These are phyloP conservation scores for Phytophthora tubulina DNA, from an alignment of 352 stramenopile genomes.

Conservation along the genomic window DNA sequence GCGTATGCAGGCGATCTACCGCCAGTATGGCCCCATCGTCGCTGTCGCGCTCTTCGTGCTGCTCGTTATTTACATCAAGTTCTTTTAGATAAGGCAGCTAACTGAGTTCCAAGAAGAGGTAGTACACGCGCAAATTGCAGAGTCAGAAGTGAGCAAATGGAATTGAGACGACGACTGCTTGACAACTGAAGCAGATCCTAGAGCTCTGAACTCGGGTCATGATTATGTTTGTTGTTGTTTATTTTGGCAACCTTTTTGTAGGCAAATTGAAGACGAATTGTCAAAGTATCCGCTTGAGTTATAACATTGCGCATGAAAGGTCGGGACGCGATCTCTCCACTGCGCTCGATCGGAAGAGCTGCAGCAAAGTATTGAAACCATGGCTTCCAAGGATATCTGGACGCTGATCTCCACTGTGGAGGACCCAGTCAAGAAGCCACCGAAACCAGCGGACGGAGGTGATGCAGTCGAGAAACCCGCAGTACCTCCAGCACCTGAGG, in stretches of 20 bases:
- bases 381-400: slow-evolving; percentile 77
- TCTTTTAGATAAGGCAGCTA: slow-evolving; percentile 73
- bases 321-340: slow-evolving; percentile 30
- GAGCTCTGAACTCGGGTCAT: slow-evolving; percentile 25
- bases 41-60: slow-evolving; percentile 86
- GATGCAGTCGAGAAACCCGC: slow-evolving; percentile 33
- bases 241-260: slow-evolving; percentile 21
- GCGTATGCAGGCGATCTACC: slow-evolving; percentile 90
- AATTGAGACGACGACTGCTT: slow-evolving; percentile 14
- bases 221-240: not conserved
- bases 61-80: slow-evolving; percentile 93
- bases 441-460: slow-evolving; percentile 28
- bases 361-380: slow-evolving; percentile 18
- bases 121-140: slow-evolving; percentile 8
- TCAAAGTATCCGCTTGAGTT: slow-evolving; percentile 17
- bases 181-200: slow-evolving; percentile 13
- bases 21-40: slow-evolving; percentile 87
- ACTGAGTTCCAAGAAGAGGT: not conserved
- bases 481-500: slow-evolving; percentile 43
- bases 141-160: slow-evolving; percentile 18
- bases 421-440: slow-evolving; percentile 36
- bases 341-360: slow-evolving; percentile 9
- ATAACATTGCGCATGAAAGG: slow-evolving; percentile 36
- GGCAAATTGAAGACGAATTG: slow-evolving; percentile 13
- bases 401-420: slow-evolving; percentile 67